These are phyloP conservation scores for Apiotrichum sp. DNA, from an alignment of 1,284 basidiomycete genomes.

Conservation along the genomic window DNA sequence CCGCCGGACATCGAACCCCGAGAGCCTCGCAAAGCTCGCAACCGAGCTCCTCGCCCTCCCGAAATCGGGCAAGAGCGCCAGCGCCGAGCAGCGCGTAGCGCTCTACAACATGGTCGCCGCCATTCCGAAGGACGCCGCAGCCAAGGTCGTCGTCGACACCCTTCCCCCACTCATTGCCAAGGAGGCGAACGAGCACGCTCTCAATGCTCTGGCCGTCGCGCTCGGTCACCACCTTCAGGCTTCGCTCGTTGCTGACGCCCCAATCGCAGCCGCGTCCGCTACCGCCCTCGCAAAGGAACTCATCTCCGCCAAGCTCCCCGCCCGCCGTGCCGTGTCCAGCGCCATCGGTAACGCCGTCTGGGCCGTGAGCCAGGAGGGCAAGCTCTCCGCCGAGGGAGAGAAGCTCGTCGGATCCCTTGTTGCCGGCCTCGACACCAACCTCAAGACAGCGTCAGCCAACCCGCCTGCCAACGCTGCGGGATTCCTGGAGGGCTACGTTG, in stretches of 20 bases:
- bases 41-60: slow-evolving; percentile 66
- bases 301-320: slow-evolving; percentile 54
- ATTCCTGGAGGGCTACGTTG: slow-evolving; percentile 76
- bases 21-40: slow-evolving; percentile 48
- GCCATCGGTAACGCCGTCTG: slow-evolving; percentile 55
- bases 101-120: slow-evolving; percentile 68
- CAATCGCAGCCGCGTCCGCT: slow-evolving; percentile 50
- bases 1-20: slow-evolving; percentile 36
- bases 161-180: slow-evolving; percentile 63
- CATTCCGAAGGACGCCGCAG: slow-evolving; percentile 55
- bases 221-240: slow-evolving; percentile 58
- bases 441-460: slow-evolving; percentile 54
- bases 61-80: slow-evolving; percentile 73
- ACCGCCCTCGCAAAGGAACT: slow-evolving; percentile 63
- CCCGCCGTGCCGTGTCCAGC: slow-evolving; percentile 54
- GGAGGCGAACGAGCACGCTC: slow-evolving; percentile 64
- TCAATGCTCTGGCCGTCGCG: slow-evolving; percentile 54
- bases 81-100: slow-evolving; percentile 74
- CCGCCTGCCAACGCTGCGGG: slow-evolving; percentile 59
- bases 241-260: slow-evolving; percentile 50
- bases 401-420: slow-evolving; percentile 55
- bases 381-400: slow-evolving; percentile 42
- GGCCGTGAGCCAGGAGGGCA: slow-evolving; percentile 42
- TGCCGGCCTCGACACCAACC: slow-evolving; percentile 60
- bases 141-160: slow-evolving; percentile 55